These are phyloP conservation scores for Naganishia albida DNA, from an alignment of 1,284 basidiomycete species.

Conservation along the genomic window DNA sequence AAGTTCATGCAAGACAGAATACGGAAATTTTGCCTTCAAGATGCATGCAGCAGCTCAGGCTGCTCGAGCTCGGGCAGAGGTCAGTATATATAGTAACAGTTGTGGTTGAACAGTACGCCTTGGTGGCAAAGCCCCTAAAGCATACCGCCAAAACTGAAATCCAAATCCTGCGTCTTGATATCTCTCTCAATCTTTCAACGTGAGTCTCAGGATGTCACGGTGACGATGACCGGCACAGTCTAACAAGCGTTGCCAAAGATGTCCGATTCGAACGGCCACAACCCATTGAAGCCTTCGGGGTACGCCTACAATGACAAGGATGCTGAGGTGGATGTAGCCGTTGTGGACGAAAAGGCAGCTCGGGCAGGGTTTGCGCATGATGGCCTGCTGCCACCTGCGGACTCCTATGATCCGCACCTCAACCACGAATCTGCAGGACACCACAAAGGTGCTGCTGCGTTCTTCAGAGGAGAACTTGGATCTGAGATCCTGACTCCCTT, in stretches of 20 bases:
- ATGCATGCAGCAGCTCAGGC: too few relatives aligned
- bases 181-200: too few relatives aligned
- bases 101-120: too few relatives aligned
- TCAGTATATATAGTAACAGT: too few relatives aligned
- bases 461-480: slow-evolving; percentile 19
- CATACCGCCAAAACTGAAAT: too few relatives aligned
- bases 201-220: too few relatives aligned
- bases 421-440: neutral
- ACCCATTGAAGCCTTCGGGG: neutral
- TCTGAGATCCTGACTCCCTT: slow-evolving; percentile 36
- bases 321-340: neutral
- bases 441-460: slow-evolving; percentile 14
- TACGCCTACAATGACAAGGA: slow-evolving; percentile 3
- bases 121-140: too few relatives aligned
- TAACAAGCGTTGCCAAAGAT: neutral
- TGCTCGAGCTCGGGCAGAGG: too few relatives aligned
- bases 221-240: too few relatives aligned
- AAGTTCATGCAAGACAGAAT: too few relatives aligned
- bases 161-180: too few relatives aligned
- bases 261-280: slow-evolving; percentile 23
- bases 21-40: too few relatives aligned
- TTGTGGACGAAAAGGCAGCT: slow-evolving; percentile 20
- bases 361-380: slow-evolving; percentile 15
- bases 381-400: slow-evolving; percentile 17
- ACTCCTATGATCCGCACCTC: slow-evolving; percentile 12